Evolutionary conservation across 2,329 filamentous ascomycete genomes (phyloP).

Genomic region (Stagonosporopsis tanaceti): DNA sequence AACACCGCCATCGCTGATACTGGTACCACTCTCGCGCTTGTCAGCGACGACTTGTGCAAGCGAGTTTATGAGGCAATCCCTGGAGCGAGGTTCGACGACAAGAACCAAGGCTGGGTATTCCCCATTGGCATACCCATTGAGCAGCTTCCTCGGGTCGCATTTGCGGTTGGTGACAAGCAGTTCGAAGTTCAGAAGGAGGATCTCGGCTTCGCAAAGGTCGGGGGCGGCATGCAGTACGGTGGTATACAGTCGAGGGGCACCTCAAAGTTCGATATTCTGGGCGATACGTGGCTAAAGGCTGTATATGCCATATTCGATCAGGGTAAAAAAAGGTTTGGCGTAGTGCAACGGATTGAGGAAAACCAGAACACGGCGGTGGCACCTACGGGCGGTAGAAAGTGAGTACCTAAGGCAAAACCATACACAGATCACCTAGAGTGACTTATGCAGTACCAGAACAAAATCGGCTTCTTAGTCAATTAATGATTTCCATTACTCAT

Average conservation of each 20-base stretch:
- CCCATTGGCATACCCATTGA: slow-evolving; percentile 61
- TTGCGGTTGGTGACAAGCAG: slow-evolving; percentile 69
- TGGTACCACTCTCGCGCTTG: slow-evolving; percentile 72
- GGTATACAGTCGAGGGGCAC: slow-evolving; percentile 65
- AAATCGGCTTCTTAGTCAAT: background rate
- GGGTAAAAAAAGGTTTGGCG: slow-evolving; percentile 66
- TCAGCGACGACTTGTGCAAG: slow-evolving; percentile 68
- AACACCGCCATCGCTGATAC: slow-evolving; percentile 77
- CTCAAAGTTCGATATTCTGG: slow-evolving; percentile 67
- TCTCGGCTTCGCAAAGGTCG: slow-evolving; percentile 65
- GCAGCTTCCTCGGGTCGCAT: slow-evolving; percentile 66
- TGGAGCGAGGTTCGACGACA: slow-evolving; percentile 60
- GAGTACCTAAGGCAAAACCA: background rate
- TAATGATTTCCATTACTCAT: slow-evolving; percentile 9
- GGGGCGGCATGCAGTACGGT: slow-evolving; percentile 66
- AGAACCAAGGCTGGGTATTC: slow-evolving; percentile 70
- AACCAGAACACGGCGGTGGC: slow-evolving; percentile 35
- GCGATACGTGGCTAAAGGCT: slow-evolving; percentile 70
- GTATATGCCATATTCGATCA: slow-evolving; percentile 73
- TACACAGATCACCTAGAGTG: background rate
- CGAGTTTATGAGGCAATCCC: slow-evolving; percentile 71
- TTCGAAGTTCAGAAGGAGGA: slow-evolving; percentile 71
- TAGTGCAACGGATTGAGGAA: slow-evolving; percentile 59
- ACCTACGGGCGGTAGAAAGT: slow-evolving; percentile 3
- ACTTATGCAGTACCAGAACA: too few species aligned